Evolutionary conservation across 169 alveolate genomes (phyloP), one percentile per base, ranked within the genome.

Genomic region (Theileria sp.): DNA sequence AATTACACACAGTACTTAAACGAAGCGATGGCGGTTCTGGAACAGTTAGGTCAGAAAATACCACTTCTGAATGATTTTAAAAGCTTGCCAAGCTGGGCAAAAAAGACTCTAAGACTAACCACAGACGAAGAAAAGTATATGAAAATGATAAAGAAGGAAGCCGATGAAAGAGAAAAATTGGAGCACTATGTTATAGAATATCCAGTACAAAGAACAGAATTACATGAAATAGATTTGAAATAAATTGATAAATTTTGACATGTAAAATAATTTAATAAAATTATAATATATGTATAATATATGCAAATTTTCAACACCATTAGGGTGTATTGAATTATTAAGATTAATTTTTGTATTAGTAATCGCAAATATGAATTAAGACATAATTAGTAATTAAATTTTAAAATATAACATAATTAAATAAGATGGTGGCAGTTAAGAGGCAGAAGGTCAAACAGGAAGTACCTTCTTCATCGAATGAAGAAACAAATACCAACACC

Each of bases 31-130:
- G 60, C 28, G 28, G 58, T 50, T 44, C 51, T 82, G 30, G 71
- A 38, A 23, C 19, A 21, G 36, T 10, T 77, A 5, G 23, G 70
- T 8, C 17, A 13, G 19, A 34, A 68, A 19, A 28, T 36, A 34
- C 23, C 19, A 25, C 77, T 82, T 28, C 28, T 44, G 50, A 82
- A 82, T 61, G 88, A 82, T 44, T 75, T 75, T 60, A 62, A 51
- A 44, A 82, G 80, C 36, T 79, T 82, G 51, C 88, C 88, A 12
- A 66, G 19, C n/a, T 82, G 88, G 88, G 32, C 49, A 19, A 82
- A 58, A 61, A 50, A 64, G 58, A 77, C 86, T 17, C 80, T 82
- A 21, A 74, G 68, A 70, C 80, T 82, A 28, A 82, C 71, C 62
- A 21, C 75, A 21, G 83, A 75, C 26, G 79, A 62, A 17, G 88